phyloP scores from a whole-genome alignment of 2,329 filamentous ascomycete genomes.

The Nemania diffusa region DNA sequence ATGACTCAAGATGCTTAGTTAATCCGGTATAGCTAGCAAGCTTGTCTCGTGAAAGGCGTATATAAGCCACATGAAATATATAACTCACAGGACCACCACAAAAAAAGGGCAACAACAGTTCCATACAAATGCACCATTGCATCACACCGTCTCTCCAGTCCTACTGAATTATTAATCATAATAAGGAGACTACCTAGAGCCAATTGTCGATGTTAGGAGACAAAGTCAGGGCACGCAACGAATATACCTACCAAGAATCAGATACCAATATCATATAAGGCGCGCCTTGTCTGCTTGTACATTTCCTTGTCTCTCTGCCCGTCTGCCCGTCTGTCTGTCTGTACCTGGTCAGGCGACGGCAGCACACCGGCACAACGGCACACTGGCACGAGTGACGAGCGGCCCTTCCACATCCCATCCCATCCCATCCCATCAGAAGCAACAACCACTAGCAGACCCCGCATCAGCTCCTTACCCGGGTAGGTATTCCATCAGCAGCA shows the following conservation, averaged over 20 bases:
- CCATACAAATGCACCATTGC: not conserved
- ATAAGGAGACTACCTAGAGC: not conserved
- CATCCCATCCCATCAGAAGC: conserved; percentile 7
- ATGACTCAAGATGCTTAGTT: conserved; percentile 41
- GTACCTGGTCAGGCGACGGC: conserved; percentile 14
- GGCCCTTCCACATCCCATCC: conserved; percentile 4
- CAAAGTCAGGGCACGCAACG: not conserved
- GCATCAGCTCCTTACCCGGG: conserved; percentile 21
- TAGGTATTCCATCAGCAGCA: conserved; percentile 6
- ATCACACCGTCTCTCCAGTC: not conserved
- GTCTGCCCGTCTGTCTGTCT: not conserved
- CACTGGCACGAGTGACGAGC: conserved; percentile 20
- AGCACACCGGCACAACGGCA: not conserved
- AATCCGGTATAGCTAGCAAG: conserved; percentile 10
- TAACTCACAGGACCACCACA: conserved; percentile 19
- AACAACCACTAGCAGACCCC: conserved; percentile 30
- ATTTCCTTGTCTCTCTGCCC: not conserved
- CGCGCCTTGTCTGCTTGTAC: not conserved
- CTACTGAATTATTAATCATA: not conserved
- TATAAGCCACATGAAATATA: conserved; percentile 18
- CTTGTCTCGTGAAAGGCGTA: conserved; percentile 32
- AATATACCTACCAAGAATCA: not conserved
- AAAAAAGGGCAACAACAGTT: not conserved
- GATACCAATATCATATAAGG: not conserved
- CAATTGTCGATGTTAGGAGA: not conserved